phyloP scores from a whole-genome alignment of 345 rosid species.

The Lagerstroemia speciosa region DNA sequence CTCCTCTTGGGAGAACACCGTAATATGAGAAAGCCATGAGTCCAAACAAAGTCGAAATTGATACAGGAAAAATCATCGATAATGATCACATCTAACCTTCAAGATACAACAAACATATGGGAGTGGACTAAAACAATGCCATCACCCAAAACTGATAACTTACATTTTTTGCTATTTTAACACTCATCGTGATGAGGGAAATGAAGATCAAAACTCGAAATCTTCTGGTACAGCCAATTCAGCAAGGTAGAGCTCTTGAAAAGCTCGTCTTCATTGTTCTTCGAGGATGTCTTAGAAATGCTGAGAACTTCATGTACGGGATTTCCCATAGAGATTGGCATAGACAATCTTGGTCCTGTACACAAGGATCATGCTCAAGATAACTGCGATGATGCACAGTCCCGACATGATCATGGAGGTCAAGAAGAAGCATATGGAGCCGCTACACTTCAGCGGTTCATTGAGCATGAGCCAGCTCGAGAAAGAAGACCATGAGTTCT shows the following conservation, averaged over 20 bases:
- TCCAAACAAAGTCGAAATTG: no score
- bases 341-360: conserved; percentile 73
- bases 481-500: conserved; percentile 17
- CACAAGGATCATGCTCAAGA: conserved; percentile 83
- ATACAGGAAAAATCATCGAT: no score
- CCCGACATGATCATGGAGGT: conserved; percentile 95
- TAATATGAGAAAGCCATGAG: no score
- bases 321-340: conserved; percentile 70
- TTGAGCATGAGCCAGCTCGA: conserved; percentile 25
- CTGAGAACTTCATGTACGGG: conserved; percentile 21
- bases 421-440: conserved; percentile 82
- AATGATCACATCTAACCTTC: background rate
- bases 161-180: background rate
- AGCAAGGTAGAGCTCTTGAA: no score
- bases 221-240: no score
- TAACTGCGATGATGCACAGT: conserved; percentile 58
- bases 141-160: background rate
- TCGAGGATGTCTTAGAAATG: background rate
- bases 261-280: background rate
- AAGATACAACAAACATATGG: background rate
- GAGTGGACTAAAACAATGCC: background rate
- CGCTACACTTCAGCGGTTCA: conserved; percentile 62
- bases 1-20: no score
- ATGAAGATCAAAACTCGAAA: background rate
- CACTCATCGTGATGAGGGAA: background rate